Evolutionary conservation across 345 rosid genomes (phyloP).

Genomic region (Eucalyptus cloeziana): DNA sequence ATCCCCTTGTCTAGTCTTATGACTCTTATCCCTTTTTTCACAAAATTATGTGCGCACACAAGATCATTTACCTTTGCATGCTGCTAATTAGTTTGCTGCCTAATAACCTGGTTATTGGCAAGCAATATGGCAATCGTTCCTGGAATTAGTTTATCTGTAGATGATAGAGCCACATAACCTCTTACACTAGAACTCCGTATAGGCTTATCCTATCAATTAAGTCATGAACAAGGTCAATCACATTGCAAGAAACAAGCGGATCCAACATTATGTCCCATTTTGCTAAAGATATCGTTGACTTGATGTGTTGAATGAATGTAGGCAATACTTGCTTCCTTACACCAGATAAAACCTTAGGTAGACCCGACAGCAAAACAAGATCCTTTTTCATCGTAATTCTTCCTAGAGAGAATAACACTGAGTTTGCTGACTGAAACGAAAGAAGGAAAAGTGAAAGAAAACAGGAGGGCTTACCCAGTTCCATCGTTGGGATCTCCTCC

Average conservation of each 20-base stretch:
- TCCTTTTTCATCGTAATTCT: neutral
- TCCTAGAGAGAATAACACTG: neutral
- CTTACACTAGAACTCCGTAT: neutral
- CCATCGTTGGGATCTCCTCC: neutral
- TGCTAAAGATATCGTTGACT: neutral
- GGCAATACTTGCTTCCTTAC: neutral
- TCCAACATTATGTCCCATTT: neutral
- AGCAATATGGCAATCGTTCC: neutral
- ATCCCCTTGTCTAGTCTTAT: neutral
- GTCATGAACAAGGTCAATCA: neutral
- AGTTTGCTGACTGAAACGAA: neutral
- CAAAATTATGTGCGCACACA: neutral
- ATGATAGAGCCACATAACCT: neutral
- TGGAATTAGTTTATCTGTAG: neutral
- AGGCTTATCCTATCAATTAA: neutral
- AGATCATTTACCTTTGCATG: neutral
- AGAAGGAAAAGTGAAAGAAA: neutral
- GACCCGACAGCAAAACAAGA: neutral
- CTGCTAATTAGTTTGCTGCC: neutral
- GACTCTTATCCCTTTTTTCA: neutral
- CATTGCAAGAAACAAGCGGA: neutral
- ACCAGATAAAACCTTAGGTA: neutral
- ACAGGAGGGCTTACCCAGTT: neutral
- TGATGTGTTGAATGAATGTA: neutral
- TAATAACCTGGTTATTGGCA: neutral